These are phyloP conservation scores for Vitis rotundifolia DNA, from an alignment of 164 flowering plant species.

Conservation along the genomic window DNA sequence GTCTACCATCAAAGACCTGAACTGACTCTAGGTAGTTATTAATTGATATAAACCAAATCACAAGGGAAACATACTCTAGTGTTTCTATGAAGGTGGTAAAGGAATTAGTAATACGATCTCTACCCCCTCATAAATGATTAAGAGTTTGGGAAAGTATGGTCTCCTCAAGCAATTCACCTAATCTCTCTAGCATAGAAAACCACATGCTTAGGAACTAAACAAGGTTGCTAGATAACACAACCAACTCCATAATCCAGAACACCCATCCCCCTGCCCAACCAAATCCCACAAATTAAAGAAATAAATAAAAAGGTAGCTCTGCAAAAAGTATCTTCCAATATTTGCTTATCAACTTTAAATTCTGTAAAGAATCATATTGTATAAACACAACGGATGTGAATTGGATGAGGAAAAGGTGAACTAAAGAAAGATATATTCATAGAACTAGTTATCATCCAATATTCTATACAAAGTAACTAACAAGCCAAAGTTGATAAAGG, in stretches of 20 bases:
- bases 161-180: constrained; percentile 90
- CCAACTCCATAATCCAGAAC: neutral
- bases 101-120: constrained; percentile 37
- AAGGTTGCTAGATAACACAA: constrained; percentile 3
- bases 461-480: too few species aligned
- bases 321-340: too few species aligned
- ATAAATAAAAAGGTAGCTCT: too few species aligned
- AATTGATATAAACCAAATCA: neutral
- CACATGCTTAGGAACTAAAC: constrained; percentile 2
- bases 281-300: neutral
- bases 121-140: constrained; percentile 56
- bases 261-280: neutral
- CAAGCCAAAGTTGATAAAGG: too few species aligned
- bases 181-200: constrained; percentile 52
- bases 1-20: neutral
- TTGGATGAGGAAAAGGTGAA: too few species aligned
- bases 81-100: constrained; percentile 79
- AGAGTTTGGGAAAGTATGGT: constrained; percentile 77
- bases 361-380: too few species aligned
- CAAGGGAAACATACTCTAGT: constrained; percentile 57
- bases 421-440: too few species aligned
- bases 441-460: too few species aligned
- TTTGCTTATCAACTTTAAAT: too few species aligned
- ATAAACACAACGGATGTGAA: too few species aligned
- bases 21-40: neutral